phyloP scores from a whole-genome alignment of 2,329 filamentous ascomycete genomes.

The Allantophomopsis cytisporea region DNA sequence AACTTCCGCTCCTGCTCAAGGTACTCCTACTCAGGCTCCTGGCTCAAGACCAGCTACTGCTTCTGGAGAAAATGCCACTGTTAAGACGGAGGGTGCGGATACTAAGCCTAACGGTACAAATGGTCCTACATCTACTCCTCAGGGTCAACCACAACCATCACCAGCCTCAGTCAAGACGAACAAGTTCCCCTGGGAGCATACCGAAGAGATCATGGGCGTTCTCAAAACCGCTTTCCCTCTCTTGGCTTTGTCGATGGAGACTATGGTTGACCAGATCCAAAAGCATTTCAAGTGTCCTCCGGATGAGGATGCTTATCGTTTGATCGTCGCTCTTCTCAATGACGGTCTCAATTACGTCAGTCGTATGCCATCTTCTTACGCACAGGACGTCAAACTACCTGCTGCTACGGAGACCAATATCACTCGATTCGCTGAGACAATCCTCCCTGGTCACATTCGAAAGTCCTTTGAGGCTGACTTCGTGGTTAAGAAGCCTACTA shows the following conservation, averaged over 20 bases:
- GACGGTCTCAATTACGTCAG: constrained; percentile 89
- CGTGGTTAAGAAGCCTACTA: constrained; percentile 85
- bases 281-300: constrained; percentile 99
- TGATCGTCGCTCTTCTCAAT: constrained; percentile 95
- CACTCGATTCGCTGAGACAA: constrained; percentile 89
- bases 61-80: constrained; percentile 22
- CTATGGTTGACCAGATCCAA: constrained; percentile 97
- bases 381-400: constrained; percentile 82
- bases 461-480: constrained; percentile 98
- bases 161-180: constrained; percentile 19
- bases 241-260: constrained; percentile 94
- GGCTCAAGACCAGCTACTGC: constrained; percentile 26
- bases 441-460: constrained; percentile 86
- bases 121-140: constrained; percentile 21
- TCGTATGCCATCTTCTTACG: constrained; percentile 74
- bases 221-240: constrained; percentile 96
- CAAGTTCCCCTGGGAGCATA: constrained; percentile 91
- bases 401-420: constrained; percentile 90
- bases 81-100: constrained; percentile 14
- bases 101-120: constrained; percentile 19
- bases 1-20: constrained; percentile 15
- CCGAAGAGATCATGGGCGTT: constrained; percentile 87
- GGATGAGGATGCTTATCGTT: constrained; percentile 91
- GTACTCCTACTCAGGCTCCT: constrained; percentile 13
- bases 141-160: constrained; percentile 19